A percentile compares a stretch with the other conserved stretches of the same genome.
Evolutionary conservation across 2,329 filamentous ascomycete genomes (phyloP).

Genomic region (Lachnellula hyalina): DNA sequence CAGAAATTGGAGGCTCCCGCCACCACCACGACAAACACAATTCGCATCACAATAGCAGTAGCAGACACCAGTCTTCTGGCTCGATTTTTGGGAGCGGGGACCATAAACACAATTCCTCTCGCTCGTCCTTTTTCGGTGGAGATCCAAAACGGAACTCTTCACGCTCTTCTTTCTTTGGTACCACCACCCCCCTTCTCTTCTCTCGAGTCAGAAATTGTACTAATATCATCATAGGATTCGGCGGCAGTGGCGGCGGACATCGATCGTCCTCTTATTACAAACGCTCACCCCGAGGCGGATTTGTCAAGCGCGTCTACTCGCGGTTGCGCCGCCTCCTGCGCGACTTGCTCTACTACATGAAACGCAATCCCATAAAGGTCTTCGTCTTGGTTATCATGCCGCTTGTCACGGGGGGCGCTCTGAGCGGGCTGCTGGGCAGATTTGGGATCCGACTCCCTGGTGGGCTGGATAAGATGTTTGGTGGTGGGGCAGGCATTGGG

Average conservation of each 20-base stretch:
- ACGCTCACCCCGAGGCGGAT: constrained; percentile 74
- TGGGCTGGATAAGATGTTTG: constrained; percentile 53
- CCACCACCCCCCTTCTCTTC: not conserved
- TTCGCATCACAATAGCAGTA: constrained; percentile 4
- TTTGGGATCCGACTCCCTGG: constrained; percentile 75
- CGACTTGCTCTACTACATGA: constrained; percentile 75
- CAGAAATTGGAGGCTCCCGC: constrained; percentile 23
- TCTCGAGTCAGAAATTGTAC: not conserved
- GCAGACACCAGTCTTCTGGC: constrained; percentile 9
- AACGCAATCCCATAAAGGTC: constrained; percentile 79
- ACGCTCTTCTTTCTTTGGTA: constrained; percentile 37
- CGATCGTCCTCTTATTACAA: constrained; percentile 58
- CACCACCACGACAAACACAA: constrained; percentile 27
- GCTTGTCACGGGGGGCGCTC: constrained; percentile 74
- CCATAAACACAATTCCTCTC: constrained; percentile 29
- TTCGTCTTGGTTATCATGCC: constrained; percentile 85
- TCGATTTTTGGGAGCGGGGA: constrained; percentile 15
- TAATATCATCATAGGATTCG: constrained; percentile 10
- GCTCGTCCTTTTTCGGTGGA: constrained; percentile 45
- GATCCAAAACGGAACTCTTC: constrained; percentile 29
- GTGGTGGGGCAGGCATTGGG: constrained; percentile 40
- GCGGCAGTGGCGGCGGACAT: constrained; percentile 22
- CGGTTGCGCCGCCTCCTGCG: constrained; percentile 75
- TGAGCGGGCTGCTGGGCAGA: constrained; percentile 70
- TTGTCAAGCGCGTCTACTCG: constrained; percentile 66